Conservation (phyloP, 805 yeast species). For the Metschnikowia gelsemii region DNA sequence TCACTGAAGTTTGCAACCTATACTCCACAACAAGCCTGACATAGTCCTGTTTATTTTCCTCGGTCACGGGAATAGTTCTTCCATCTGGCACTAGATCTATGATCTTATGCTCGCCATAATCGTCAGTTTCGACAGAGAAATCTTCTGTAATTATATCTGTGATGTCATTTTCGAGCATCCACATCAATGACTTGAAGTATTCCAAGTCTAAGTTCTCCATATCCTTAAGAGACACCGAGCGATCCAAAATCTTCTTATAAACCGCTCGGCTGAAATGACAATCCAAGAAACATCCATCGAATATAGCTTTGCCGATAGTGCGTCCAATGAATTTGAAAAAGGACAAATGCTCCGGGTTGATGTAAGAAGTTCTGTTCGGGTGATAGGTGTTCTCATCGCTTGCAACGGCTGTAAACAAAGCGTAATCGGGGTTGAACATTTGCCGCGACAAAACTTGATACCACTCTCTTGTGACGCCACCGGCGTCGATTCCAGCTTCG, state of each 20-base stretch:
- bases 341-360: conserved; percentile 88
- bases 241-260: conserved; percentile 80
- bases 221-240: conserved; percentile 81
- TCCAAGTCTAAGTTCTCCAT: conserved; percentile 92
- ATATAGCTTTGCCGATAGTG: conserved; percentile 90
- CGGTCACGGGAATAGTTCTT: conserved; percentile 79
- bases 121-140: conserved; percentile 89
- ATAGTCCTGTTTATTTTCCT: conserved; percentile 86
- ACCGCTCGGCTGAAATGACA: conserved; percentile 96
- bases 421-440: conserved; percentile 95
- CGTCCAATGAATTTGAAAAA: conserved; percentile 94
- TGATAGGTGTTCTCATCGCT: conserved; percentile 93
- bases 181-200: conserved; percentile 84
- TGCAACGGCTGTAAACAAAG: conserved; percentile 85
- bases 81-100: conserved; percentile 86
- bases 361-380: conserved; percentile 89
- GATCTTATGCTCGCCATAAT: conserved; percentile 83
- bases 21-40: conserved; percentile 85
- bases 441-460: conserved; percentile 90
- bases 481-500: conserved; percentile 97
- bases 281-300: conserved; percentile 80
- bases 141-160: conserved; percentile 94
- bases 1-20: conserved; percentile 75
- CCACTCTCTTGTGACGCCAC: conserved; percentile 98
- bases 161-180: conserved; percentile 97